Evolutionary conservation across 371 early-diverging fungal genomes (phyloP), one percentile per base, ranked within the genome.

Genomic region (Agmasoma carcini): DNA sequence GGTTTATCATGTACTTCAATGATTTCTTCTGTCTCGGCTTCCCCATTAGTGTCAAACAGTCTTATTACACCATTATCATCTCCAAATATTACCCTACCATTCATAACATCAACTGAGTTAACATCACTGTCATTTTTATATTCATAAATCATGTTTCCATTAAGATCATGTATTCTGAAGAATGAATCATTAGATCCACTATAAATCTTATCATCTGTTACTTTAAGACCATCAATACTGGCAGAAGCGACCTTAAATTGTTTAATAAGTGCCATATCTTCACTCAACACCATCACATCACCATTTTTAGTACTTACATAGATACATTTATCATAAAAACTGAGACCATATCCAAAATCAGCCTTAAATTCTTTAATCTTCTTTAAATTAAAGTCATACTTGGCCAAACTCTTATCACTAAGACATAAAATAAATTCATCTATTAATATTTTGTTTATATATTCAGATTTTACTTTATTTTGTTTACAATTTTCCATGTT

Each of bases 1-100:
- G 72, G 66, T 19, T 68, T 63, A 33, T 61, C 48, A 36, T 75
- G 75, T 68, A 69, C 67, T 0, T 0, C 7, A 37, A 75, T 65
- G 2, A 30, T 37, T 48, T 72, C 70, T 23, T 4, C 17, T n/a
- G n/a, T 36, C 2, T 46, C 1, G 9, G 17, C 31, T 7, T 50
- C 20, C 4, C 34, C 27, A 17, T 39, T 57, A 1, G 66, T 49
- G 55, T 72, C 70, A 17, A 71, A 31, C 2, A 74, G 26, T 6
- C 49, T 31, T 14, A 75, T 48, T 2, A 31, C 22, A 4, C 72
- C 72, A 17, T 50, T 20, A 57, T 75, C 75, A 51, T 70, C 70
- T 33, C 75, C 75, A 53, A 52, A 55, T 12, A 66, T 29, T 4
- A 67, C 6, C 40, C 59, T 57, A 15, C 68, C 70, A 20, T 55